These are phyloP conservation scores for Trametes pubescens DNA, from an alignment of 1,284 basidiomycete genomes.

Conservation along the genomic window DNA sequence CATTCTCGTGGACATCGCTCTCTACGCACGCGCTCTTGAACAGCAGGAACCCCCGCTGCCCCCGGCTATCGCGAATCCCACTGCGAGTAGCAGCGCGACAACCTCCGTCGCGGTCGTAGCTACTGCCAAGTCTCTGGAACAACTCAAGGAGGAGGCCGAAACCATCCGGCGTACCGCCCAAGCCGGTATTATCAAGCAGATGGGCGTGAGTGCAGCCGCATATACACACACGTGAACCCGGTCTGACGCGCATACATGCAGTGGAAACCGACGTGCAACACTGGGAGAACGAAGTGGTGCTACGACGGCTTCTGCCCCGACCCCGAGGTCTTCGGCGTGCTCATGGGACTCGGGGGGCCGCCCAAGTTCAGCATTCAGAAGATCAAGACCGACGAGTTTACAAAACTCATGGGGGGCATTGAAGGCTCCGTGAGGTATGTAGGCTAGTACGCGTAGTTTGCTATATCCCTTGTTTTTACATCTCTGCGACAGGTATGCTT, in stretches of 20 bases:
- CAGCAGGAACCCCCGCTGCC: constrained; percentile 26
- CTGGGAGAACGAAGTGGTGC: constrained; percentile 55
- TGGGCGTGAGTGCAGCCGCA: constrained; percentile 47
- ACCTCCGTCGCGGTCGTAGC: constrained; percentile 18
- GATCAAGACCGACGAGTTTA: constrained; percentile 51
- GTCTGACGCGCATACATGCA: constrained; percentile 28
- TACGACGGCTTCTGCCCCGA: constrained; percentile 65
- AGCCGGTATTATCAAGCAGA: constrained; percentile 63
- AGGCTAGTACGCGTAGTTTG: neutral
- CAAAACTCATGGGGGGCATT: constrained; percentile 45
- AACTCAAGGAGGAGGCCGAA: constrained; percentile 53
- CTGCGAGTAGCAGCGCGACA: too few relatives aligned
- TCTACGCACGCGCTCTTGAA: constrained; percentile 57
- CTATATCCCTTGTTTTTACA: neutral
- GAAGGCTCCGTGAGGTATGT: too few relatives aligned
- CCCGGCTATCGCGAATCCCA: constrained; percentile 20
- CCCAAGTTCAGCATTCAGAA: constrained; percentile 64
- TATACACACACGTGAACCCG: constrained; percentile 13
- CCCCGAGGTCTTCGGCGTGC: constrained; percentile 56
- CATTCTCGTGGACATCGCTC: constrained; percentile 49
- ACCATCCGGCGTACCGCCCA: constrained; percentile 55
- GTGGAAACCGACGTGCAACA: constrained; percentile 64
- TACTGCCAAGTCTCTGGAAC: constrained; percentile 49
- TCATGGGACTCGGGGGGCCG: constrained; percentile 55
- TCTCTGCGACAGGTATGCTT: constrained; percentile 46